Conservation (phyloP, 2,329 filamentous ascomycete genomes). For the Colletotrichum melonis region DNA sequence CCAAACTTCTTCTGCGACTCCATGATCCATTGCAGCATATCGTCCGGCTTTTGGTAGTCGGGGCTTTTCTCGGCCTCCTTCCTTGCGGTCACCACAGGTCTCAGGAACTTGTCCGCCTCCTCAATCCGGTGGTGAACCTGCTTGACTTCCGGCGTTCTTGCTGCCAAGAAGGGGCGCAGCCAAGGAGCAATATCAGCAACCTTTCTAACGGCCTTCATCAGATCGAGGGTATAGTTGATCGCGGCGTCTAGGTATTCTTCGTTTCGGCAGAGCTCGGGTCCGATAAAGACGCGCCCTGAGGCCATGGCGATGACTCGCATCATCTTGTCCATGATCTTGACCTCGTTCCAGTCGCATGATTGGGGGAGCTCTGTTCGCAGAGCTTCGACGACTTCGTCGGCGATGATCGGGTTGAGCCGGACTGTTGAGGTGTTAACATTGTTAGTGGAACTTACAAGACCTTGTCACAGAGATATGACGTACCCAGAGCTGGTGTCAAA, state of each 20-base stretch:
- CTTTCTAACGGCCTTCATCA: conserved; percentile 49
- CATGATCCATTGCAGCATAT: conserved; percentile 61
- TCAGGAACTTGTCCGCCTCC: conserved; percentile 48
- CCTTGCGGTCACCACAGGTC: conserved; percentile 48
- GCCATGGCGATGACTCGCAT: conserved; percentile 58
- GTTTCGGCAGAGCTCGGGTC: conserved; percentile 56
- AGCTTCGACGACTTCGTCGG: conserved; percentile 50
- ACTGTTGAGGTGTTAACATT: conserved; percentile 10
- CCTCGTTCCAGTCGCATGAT: conserved; percentile 52
- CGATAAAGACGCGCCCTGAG: conserved; percentile 60
- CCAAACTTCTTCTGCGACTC: conserved; percentile 49
- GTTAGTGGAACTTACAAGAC: not conserved
- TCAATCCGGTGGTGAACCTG: conserved; percentile 45
- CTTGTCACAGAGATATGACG: not conserved
- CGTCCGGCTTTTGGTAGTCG: conserved; percentile 50
- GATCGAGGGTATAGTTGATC: conserved; percentile 59
- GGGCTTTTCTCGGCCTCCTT: conserved; percentile 30
- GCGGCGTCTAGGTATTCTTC: conserved; percentile 57
- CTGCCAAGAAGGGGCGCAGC: conserved; percentile 47
- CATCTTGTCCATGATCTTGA: conserved; percentile 53
- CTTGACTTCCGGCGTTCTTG: conserved; percentile 47
- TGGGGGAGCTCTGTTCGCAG: conserved; percentile 48
- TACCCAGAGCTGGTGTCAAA: conserved; percentile 48
- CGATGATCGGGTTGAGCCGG: conserved; percentile 50
- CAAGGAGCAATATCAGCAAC: conserved; percentile 41